Evolutionary conservation across 1,284 basidiomycete species (phyloP).

Genomic region (Apiotrichum brassicae): DNA sequence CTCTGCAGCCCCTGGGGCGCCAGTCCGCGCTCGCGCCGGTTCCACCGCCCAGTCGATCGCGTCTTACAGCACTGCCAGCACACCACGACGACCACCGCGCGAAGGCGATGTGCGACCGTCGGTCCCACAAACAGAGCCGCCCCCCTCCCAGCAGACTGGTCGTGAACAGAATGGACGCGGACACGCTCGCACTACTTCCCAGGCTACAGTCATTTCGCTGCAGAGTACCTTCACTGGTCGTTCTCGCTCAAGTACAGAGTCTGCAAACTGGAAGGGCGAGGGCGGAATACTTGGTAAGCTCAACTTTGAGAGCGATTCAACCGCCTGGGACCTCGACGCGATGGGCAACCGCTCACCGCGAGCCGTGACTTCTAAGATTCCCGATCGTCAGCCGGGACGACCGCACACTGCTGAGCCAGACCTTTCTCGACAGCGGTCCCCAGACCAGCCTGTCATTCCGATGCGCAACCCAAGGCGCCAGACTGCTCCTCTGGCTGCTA

Average conservation of each 20-base stretch:
- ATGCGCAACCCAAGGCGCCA: conserved; percentile 3
- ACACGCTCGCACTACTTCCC: conserved; percentile 1
- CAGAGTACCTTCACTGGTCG: conserved; percentile 12
- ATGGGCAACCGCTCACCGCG: background rate
- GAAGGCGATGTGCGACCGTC: background rate
- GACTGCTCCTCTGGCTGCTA: background rate
- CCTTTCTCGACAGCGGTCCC: background rate
- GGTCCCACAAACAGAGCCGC: background rate
- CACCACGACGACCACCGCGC: no score
- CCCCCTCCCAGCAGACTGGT: no score
- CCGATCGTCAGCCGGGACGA: background rate
- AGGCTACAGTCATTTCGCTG: conserved; percentile 13
- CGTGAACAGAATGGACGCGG: background rate
- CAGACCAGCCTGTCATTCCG: background rate
- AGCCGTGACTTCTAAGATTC: background rate
- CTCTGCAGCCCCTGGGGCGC: background rate
- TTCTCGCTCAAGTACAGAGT: conserved; percentile 2
- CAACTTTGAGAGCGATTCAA: conserved; percentile 7
- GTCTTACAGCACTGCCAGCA: no score
- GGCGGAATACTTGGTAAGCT: conserved; percentile 18
- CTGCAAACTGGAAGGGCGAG: conserved; percentile 12
- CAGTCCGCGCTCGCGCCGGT: background rate
- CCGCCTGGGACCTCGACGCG: background rate
- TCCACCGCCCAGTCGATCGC: background rate
- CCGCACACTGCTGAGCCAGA: background rate